Evolutionary conservation across 2,329 filamentous ascomycete species (phyloP), one percentile per base, ranked within the genome.

Genomic region (Xylariaceae sp.): DNA sequence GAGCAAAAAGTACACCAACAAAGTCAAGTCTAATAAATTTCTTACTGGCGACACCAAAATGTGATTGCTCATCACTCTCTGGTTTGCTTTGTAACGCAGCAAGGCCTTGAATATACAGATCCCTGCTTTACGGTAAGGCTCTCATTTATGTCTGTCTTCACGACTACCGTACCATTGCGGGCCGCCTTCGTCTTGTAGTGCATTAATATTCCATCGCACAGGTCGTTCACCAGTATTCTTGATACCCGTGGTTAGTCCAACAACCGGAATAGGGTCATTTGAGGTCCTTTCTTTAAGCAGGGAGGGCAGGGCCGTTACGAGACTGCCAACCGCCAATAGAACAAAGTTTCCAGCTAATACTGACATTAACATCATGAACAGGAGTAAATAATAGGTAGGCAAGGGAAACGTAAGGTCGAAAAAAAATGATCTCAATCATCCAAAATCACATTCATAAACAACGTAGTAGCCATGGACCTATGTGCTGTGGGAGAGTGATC

Each of bases 1-100:
- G 14, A 20, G 18, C 41, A 48, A 16, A 32, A 37, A 16, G 12
- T 14, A 40, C 18, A 19, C 10, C 18, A 41, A 43, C 7, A 23
- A 20, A 40, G 16, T 45, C 7, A n/a, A 12, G 7, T 16, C n/a
- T 41, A 26, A 40, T 20, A 12, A 9, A 2, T 6, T 14, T 19
- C 67, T 57, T 70, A 79, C 81, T 81, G 47, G 72, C 68, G 54
- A 84, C 68, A 52, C 80, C 75, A 62, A 81, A 84, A 65, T 77
- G 83, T 1, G 81, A 84, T 52, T 73, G 60, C 45, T 73, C 71
- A 40, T 83, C 74, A 4, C 69, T 65, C 50, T 77, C 69, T 54
- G 75, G 64, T 23, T 67, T 67, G 2, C 71, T 70, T 52, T 82
- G 76, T 59, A 83, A 72, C 20, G 73, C 69, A 37, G 69, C 67